Base-by-base conservation (phyloP, 2,329 filamentous ascomycete genomes). In the Colletotrichum godetiae region DNA sequence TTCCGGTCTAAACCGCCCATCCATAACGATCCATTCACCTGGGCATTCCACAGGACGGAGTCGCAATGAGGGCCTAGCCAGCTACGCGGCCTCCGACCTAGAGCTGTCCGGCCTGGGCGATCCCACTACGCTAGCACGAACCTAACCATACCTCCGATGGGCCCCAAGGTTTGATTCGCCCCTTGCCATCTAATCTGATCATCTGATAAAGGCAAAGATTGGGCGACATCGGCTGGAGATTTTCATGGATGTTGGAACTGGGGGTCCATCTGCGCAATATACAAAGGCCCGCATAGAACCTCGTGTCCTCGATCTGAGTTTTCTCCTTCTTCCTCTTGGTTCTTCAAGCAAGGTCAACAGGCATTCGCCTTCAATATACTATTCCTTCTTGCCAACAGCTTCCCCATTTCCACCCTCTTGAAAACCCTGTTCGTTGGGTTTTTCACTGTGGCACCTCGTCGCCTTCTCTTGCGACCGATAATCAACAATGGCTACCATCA, bases 151-250 rank as follows among this genome's bases (percentile, higher is more conserved):
- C 53, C 53, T 68, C 65, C 65, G 66, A 46, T 46, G 24, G 31
- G 37, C 5, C 29, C 29, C 19, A 42, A 42, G 13, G 10, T 69
- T 15, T 72, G 37, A 69, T 64, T 72, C 59, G 69, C 52, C n/a
- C 49, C 53, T 64, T 64, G 53, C 31, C 65, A 72, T 72, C 69
- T 72, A 68, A 72, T 72, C 65, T 72, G 69, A 72, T 72, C 69
- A 72, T 72, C 69, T 72, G 69, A 72, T 72, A 72, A 72, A 60
- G 59, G 22, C 35, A 65, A 63, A 69, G 53, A 55, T 60, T 69
- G 69, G 59, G 69, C 69, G 65, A 69, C 65, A 72, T 72, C 69
- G 66, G 69, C 59, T 60, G 60, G 42, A 60, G 53, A 24, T 35
- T 53, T 35, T 57, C 11, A 29, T 57, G 49, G 29, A 15, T 29